phyloP scores from a whole-genome alignment of 2,329 filamentous ascomycete genomes.

The Penicillium digitatum region DNA sequence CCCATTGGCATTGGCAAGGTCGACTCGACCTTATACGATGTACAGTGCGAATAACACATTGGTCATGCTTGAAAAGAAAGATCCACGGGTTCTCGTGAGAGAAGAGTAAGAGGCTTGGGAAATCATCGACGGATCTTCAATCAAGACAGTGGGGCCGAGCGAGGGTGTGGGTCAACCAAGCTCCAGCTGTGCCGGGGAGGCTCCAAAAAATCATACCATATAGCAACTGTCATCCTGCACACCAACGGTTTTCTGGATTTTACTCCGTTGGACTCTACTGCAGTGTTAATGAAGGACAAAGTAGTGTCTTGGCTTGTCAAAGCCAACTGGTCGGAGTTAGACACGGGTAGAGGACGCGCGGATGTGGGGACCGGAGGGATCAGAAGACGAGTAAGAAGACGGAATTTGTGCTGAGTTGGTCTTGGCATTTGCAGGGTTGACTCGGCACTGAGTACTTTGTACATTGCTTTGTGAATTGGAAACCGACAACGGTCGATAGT shows the following conservation, averaged over 20 bases:
- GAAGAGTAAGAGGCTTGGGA: neutral
- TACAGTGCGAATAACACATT: neutral
- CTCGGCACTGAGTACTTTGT: neutral
- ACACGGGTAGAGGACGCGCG: constrained; percentile 17
- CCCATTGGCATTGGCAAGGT: neutral
- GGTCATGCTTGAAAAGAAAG: neutral
- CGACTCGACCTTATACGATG: neutral
- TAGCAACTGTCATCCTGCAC: neutral
- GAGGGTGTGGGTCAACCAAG: neutral
- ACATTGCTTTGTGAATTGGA: neutral
- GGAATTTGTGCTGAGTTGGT: neutral
- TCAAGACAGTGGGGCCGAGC: neutral
- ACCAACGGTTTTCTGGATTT: neutral
- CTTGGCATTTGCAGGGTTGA: constrained; percentile 16
- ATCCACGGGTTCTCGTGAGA: neutral
- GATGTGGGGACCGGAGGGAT: constrained; percentile 18
- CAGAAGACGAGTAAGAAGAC: constrained; percentile 11
- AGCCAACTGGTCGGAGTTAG: neutral
- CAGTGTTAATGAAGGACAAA: neutral
- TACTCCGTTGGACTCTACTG: neutral
- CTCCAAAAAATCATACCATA: neutral
- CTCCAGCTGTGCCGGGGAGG: neutral
- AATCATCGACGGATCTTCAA: neutral
- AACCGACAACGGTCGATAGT: neutral
- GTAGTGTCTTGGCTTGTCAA: constrained; percentile 1